phyloP scores from a whole-genome alignment of 2,329 filamentous ascomycete genomes.

The Emergomyces orientalis region DNA sequence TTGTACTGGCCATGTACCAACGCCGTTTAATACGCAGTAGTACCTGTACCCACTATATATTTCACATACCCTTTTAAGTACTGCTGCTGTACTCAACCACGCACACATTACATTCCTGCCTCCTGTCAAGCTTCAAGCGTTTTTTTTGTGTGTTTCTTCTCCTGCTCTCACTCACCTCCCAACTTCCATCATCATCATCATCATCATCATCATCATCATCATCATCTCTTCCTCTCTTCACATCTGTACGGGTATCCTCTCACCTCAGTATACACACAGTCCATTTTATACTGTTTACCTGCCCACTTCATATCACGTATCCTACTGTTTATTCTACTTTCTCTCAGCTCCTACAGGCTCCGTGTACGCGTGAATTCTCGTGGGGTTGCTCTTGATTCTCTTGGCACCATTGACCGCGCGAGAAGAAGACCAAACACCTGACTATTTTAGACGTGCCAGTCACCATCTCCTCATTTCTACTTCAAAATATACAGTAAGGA shows the following conservation, averaged over 20 bases:
- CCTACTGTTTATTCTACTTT: constrained; percentile 1
- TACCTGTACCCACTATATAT: neutral
- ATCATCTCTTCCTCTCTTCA: neutral
- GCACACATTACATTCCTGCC: neutral
- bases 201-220: too few species aligned
- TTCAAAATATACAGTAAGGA: constrained; percentile 4
- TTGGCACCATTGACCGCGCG: constrained; percentile 31
- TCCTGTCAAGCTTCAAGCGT: neutral
- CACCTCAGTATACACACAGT: neutral
- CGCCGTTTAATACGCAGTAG: neutral
- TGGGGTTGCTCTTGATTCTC: constrained; percentile 25
- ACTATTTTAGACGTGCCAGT: constrained; percentile 25
- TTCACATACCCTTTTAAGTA: constrained; percentile 1
- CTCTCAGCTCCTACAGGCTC: neutral
- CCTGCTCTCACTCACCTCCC: neutral
- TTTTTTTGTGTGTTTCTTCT: neutral
- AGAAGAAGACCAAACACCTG: constrained; percentile 34
- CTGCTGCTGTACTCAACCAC: neutral
- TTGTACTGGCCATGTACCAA: neutral
- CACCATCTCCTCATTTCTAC: constrained; percentile 22
- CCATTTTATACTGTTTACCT: neutral
- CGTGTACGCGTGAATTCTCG: constrained; percentile 18
- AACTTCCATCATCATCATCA: neutral
- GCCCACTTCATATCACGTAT: constrained; percentile 1
- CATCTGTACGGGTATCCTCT: neutral